Evolutionary conservation across 495 filamentous ascomycete species (phyloP).

Genomic region (Penicillium taxi): DNA sequence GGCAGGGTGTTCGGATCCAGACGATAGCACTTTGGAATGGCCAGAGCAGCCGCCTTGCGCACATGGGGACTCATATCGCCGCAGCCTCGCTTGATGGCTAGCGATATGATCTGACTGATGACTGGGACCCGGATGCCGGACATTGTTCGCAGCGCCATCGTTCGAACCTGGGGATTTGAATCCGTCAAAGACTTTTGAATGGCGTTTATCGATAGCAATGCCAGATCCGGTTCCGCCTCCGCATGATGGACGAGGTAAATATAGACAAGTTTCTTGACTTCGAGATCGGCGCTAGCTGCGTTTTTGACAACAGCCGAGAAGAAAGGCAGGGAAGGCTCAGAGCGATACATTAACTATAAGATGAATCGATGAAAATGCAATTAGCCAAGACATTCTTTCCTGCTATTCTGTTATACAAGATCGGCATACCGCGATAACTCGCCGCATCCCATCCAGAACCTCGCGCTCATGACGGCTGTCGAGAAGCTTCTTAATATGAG

Average conservation of each 20-base stretch:
- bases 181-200: conserved; percentile 96
- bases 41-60: conserved; percentile 82
- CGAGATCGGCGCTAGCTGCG: conserved; percentile 79
- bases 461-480: conserved; percentile 92
- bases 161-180: conserved; percentile 78
- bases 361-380: conserved; percentile 1
- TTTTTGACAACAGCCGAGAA: conserved; percentile 97
- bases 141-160: conserved; percentile 89
- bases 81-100: conserved; percentile 86
- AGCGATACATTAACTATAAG: conserved; percentile 84
- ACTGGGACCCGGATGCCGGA: conserved; percentile 92
- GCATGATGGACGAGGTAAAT: conserved; percentile 95
- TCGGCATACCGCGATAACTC: conserved; percentile 71
- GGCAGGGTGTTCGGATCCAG: conserved; percentile 80
- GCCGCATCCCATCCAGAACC: conserved; percentile 82
- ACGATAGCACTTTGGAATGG: conserved; percentile 97
- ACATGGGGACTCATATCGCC: conserved; percentile 93
- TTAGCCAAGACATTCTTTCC: conserved; percentile 12
- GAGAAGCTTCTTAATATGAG: conserved; percentile 85
- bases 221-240: conserved; percentile 88
- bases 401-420: background rate
- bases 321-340: conserved; percentile 72
- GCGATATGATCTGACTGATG: conserved; percentile 96
- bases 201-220: conserved; percentile 92
- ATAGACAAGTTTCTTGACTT: conserved; percentile 96